A percentile compares a stretch with the other conserved stretches of the same genome.
These are phyloP conservation scores for Roridomyces roridus DNA, from an alignment of 768 basidiomycete genomes.

Conservation along the genomic window DNA sequence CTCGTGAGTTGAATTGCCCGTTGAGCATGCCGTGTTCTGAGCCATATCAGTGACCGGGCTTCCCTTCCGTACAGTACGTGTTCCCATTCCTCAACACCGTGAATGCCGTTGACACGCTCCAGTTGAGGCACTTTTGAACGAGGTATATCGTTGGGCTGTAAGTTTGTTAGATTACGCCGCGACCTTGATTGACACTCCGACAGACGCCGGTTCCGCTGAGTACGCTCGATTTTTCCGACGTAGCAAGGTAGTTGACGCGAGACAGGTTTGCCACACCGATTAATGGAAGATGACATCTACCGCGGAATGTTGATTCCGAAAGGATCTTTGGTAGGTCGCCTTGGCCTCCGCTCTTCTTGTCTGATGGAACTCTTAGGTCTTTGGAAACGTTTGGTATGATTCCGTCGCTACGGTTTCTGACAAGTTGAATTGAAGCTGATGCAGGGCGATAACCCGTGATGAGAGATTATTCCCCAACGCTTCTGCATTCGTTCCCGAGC, in stretches of 20 bases:
- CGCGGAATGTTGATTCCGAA: slow-evolving; percentile 63
- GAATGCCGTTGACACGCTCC: neutral
- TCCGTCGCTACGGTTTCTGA: neutral
- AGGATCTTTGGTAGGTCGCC: slow-evolving; percentile 56
- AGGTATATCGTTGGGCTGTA: slow-evolving; percentile 61
- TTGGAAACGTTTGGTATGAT: slow-evolving; percentile 66
- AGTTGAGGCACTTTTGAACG: slow-evolving; percentile 62
- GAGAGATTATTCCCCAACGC: slow-evolving; percentile 49
- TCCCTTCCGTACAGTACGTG: slow-evolving; percentile 59
- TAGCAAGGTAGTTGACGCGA: neutral
- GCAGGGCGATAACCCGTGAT: slow-evolving; percentile 58
- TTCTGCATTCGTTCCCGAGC: slow-evolving; percentile 28
- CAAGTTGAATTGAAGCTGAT: neutral
- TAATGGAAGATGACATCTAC: slow-evolving; percentile 72
- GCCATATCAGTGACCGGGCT: slow-evolving; percentile 47
- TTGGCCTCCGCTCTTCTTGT: neutral
- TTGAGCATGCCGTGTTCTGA: no score
- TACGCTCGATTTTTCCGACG: slow-evolving; percentile 33
- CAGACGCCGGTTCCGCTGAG: slow-evolving; percentile 57
- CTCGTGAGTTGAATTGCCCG: no score
- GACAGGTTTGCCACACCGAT: slow-evolving; percentile 65
- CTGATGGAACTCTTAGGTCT: slow-evolving; percentile 37
- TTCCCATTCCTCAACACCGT: neutral
- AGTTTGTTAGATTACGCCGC: neutral
- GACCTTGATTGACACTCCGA: neutral